phyloP scores from a whole-genome alignment of 1,284 basidiomycete genomes.

The Microbotryum lychnidis-dioicae region DNA sequence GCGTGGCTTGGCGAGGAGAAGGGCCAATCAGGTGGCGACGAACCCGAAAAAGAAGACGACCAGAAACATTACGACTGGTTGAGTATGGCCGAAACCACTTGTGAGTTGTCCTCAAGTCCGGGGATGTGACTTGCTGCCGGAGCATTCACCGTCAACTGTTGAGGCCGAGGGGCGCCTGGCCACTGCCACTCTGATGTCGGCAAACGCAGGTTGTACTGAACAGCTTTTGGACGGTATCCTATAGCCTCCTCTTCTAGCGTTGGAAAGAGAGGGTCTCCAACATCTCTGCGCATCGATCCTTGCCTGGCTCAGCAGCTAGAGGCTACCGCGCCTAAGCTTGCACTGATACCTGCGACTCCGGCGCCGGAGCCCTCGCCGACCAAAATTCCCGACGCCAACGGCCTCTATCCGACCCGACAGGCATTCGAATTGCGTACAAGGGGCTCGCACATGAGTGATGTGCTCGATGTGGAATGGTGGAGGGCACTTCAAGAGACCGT shows the following conservation, averaged over 20 bases:
- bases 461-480: slow-evolving; percentile 27
- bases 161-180: no score
- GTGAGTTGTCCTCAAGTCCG: no score
- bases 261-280: background rate
- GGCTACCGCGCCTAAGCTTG: slow-evolving; percentile 7
- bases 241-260: no score
- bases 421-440: background rate
- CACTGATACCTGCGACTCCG: slow-evolving; percentile 19
- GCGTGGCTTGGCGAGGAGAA: slow-evolving; percentile 1
- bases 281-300: slow-evolving; percentile 1
- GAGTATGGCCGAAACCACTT: no score
- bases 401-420: slow-evolving; percentile 6
- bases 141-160: no score
- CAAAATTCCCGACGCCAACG: background rate
- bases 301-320: background rate
- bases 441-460: slow-evolving; percentile 1
- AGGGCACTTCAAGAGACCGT: slow-evolving; percentile 7
- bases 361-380: slow-evolving; percentile 6
- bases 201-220: no score
- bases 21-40: background rate
- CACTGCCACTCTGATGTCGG: no score
- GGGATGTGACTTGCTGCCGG: no score
- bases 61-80: no score
- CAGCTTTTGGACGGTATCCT: no score
- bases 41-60: background rate